Conservation (phyloP, 2,329 filamentous ascomycete species). For the Blastomyces gilchristii region DNA sequence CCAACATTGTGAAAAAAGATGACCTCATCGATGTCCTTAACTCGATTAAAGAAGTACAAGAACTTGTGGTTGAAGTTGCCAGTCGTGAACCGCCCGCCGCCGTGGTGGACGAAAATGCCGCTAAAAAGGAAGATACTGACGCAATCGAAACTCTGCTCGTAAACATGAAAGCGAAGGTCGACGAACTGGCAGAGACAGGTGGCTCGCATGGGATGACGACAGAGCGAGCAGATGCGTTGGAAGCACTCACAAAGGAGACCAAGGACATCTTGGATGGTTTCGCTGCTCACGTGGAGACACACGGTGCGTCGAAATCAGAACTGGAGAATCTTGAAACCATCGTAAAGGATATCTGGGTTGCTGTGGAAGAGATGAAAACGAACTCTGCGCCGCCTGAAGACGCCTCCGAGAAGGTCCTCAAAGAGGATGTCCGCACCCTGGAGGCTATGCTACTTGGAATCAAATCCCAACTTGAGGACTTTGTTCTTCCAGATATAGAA, state of each 20-base stretch:
- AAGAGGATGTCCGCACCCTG: slow-evolving; percentile 71
- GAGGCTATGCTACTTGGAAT: slow-evolving; percentile 75
- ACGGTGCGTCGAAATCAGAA: slow-evolving; percentile 66
- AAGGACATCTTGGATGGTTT: slow-evolving; percentile 62
- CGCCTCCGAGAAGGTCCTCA: slow-evolving; percentile 56
- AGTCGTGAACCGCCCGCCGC: slow-evolving; percentile 9
- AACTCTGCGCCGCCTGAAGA: slow-evolving; percentile 34
- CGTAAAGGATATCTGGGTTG: slow-evolving; percentile 63
- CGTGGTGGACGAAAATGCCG: slow-evolving; percentile 42
- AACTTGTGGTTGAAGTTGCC: slow-evolving; percentile 44
- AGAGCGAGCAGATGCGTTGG: slow-evolving; percentile 51
- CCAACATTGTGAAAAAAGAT: slow-evolving; percentile 38
- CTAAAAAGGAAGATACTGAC: slow-evolving; percentile 73
- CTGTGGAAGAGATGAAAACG: slow-evolving; percentile 59
- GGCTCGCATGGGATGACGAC: slow-evolving; percentile 53
- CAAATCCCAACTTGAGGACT: slow-evolving; percentile 64
- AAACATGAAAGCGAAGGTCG: slow-evolving; percentile 79
- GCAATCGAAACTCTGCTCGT: slow-evolving; percentile 83
- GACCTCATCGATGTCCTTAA: slow-evolving; percentile 39
- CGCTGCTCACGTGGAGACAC: slow-evolving; percentile 54
- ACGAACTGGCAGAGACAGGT: slow-evolving; percentile 60
- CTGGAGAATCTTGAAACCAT: slow-evolving; percentile 64
- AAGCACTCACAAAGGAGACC: slow-evolving; percentile 62
- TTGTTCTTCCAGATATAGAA: slow-evolving; percentile 60
- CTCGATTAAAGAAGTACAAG: slow-evolving; percentile 45